phyloP scores from a whole-genome alignment of 1,284 basidiomycete genomes.

The Naganishia sp. region DNA sequence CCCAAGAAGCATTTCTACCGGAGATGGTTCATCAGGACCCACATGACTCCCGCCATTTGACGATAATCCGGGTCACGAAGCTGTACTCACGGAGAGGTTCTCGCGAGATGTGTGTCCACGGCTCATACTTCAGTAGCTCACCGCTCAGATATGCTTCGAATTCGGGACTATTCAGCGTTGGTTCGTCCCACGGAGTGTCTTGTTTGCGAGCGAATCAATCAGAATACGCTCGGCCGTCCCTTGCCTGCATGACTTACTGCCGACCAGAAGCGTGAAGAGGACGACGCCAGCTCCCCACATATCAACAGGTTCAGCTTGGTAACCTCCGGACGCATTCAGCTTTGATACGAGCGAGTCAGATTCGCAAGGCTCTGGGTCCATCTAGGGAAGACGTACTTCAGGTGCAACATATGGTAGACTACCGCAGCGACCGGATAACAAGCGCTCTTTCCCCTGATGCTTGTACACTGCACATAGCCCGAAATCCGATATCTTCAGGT shows the following conservation, averaged over 20 bases:
- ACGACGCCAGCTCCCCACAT: constrained; percentile 98
- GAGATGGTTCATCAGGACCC: neutral
- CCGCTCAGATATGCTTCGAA: constrained; percentile 75
- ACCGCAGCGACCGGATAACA: constrained; percentile 81
- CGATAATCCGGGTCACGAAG: neutral
- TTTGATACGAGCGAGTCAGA: constrained; percentile 17
- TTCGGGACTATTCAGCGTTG: constrained; percentile 75
- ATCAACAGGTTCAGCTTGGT: constrained; percentile 89
- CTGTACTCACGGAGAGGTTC: constrained; percentile 63
- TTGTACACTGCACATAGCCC: constrained; percentile 90
- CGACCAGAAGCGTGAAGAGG: constrained; percentile 84
- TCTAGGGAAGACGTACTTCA: constrained; percentile 62
- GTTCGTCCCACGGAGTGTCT: constrained; percentile 99
- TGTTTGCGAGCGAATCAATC: neutral
- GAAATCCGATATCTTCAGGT: constrained; percentile 92
- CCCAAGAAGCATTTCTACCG: constrained; percentile 68
- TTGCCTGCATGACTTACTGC: constrained; percentile 65
- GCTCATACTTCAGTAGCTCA: constrained; percentile 71
- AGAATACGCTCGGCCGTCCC: neutral
- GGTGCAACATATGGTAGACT: constrained; percentile 94
- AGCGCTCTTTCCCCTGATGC: constrained; percentile 79
- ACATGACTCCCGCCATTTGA: neutral
- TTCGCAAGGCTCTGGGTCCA: too few relatives aligned
- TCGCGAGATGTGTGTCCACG: constrained; percentile 74
- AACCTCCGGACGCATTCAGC: constrained; percentile 58